These are phyloP conservation scores for Naegleria fowleri DNA, from an alignment of 208 protist genomes.

Conservation along the genomic window DNA sequence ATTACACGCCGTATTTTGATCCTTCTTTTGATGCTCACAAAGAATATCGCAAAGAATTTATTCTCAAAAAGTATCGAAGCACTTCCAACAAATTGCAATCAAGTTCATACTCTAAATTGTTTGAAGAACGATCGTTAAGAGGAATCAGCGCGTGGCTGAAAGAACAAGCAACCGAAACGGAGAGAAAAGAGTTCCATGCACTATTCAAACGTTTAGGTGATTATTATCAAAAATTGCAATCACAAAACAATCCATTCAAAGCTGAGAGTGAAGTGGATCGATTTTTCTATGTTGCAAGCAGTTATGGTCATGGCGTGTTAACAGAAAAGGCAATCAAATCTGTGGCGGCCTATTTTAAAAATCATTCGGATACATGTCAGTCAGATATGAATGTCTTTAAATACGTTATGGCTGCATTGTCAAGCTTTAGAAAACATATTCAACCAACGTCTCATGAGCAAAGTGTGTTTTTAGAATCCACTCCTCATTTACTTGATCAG, in stretches of 20 bases:
- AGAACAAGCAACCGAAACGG: background rate
- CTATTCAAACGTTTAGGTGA: background rate
- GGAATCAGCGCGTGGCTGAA: background rate
- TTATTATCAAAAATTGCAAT: background rate
- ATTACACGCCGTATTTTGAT: background rate
- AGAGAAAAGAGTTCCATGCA: background rate
- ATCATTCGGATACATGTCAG: background rate
- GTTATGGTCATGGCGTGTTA: background rate
- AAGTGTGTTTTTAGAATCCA: background rate
- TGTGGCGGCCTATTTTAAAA: background rate
- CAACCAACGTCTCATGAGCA: background rate
- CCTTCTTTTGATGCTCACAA: background rate
- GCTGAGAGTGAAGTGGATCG: background rate
- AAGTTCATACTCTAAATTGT: background rate
- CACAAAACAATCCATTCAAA: background rate
- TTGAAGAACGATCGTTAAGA: background rate
- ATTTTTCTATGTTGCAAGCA: background rate
- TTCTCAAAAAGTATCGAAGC: background rate
- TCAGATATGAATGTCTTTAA: background rate
- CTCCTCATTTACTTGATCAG: background rate
- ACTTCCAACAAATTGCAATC: background rate
- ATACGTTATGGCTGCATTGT: background rate
- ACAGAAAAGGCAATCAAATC: background rate
- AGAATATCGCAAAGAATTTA: background rate
- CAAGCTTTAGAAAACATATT: background rate